A percentile compares a stretch with the other conserved stretches of the same genome.
These are phyloP conservation scores for Tolypocladium album DNA, from an alignment of 2,329 filamentous ascomycete genomes.

Conservation along the genomic window DNA sequence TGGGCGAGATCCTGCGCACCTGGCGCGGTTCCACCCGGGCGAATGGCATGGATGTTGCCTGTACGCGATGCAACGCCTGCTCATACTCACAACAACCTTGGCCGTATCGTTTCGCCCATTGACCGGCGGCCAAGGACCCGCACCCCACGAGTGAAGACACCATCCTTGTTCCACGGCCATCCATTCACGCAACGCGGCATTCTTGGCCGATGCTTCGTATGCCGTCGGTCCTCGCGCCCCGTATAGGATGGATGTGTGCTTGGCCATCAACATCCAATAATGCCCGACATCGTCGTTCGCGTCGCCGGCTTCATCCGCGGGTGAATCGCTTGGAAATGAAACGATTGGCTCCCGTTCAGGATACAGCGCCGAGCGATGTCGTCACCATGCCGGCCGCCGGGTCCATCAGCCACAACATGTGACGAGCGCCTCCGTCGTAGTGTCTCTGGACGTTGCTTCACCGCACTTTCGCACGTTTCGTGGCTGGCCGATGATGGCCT, in stretches of 20 bases:
- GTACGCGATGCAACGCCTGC: not conserved
- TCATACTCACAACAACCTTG: not conserved
- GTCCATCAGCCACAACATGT: not conserved
- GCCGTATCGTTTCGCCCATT: not conserved
- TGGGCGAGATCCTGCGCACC: not conserved
- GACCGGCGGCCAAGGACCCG: not conserved
- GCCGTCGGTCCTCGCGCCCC: not conserved
- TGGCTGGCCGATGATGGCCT: constrained; percentile 7
- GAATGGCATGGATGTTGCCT: not conserved
- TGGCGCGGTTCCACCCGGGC: not conserved
- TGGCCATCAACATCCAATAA: not conserved
- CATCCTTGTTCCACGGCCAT: not conserved
- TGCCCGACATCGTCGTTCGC: not conserved
- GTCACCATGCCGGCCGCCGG: not conserved
- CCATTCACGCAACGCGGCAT: not conserved
- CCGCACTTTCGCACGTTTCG: constrained; percentile 5
- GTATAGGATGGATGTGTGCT: not conserved
- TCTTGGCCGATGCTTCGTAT: not conserved
- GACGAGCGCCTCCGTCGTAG: not conserved
- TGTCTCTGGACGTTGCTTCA: constrained; percentile 3
- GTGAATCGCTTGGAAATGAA: not conserved
- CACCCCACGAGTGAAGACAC: not conserved
- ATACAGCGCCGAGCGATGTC: not conserved
- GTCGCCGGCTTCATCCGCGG: not conserved
- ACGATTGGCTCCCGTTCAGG: not conserved